Conservation (phyloP, 164 flowering plant species). For the Malania oleifera region DNA sequence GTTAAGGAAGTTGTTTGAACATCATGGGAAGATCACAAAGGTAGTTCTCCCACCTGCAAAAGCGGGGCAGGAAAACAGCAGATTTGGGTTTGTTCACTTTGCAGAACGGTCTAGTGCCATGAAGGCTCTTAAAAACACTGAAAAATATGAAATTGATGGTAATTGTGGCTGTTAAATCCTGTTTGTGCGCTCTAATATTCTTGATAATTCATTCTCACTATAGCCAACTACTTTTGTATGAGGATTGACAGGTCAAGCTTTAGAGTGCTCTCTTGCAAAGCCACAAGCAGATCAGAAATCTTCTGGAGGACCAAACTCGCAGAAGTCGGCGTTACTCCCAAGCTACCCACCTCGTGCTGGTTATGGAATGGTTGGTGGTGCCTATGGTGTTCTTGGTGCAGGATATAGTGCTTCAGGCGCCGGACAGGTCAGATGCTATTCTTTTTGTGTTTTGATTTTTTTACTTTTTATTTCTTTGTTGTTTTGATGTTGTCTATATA, state of each 20-base stretch:
- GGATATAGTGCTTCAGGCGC: slow-evolving; percentile 63
- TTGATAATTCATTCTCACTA: background rate
- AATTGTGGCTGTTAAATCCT: background rate
- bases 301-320: slow-evolving; percentile 38
- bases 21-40: slow-evolving; percentile 78
- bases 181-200: background rate
- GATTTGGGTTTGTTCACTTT: slow-evolving; percentile 87
- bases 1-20: slow-evolving; percentile 62
- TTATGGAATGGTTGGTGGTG: slow-evolving; percentile 54
- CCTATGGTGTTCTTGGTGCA: slow-evolving; percentile 57
- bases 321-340: slow-evolving; percentile 52
- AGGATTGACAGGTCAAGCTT: slow-evolving; percentile 53
- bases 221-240: slow-evolving; percentile 1
- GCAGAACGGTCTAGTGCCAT: slow-evolving; percentile 74
- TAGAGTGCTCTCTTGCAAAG: slow-evolving; percentile 90
- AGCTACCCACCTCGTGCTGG: slow-evolving; percentile 57
- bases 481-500: no score
- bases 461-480: no score
- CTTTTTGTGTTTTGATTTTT: background rate
- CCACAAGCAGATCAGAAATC: slow-evolving; percentile 74
- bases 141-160: slow-evolving; percentile 83
- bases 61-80: slow-evolving; percentile 63
- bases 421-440: slow-evolving; percentile 42
- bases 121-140: slow-evolving; percentile 71
- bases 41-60: slow-evolving; percentile 83